phyloP scores from a whole-genome alignment of 2,329 filamentous ascomycete genomes.

The Xylaria sp. region DNA sequence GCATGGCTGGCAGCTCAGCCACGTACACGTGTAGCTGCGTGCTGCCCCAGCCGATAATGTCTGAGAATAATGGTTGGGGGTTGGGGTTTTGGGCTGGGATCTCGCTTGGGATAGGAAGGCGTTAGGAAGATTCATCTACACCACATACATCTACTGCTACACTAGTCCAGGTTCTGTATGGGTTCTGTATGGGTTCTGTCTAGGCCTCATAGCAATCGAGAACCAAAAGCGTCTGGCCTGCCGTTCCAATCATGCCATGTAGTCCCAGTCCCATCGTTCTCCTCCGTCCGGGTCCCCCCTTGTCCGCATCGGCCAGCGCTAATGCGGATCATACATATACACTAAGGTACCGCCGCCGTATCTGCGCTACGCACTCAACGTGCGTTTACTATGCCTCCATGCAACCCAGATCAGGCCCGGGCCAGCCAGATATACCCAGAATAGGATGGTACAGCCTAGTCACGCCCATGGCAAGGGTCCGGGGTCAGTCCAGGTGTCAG shows the following conservation, averaged over 20 bases:
- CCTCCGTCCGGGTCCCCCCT: constrained; percentile 10
- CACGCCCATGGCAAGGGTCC: too few species aligned
- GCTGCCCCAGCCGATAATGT: neutral
- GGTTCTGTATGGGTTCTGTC: too few species aligned
- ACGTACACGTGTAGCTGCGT: constrained; percentile 1
- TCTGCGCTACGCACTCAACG: too few species aligned
- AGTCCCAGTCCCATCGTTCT: constrained; percentile 11
- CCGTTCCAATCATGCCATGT: constrained; percentile 10
- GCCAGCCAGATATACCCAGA: too few species aligned
- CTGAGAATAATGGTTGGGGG: constrained; percentile 22
- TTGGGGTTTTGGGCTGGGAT: too few species aligned
- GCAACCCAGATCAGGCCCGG: too few species aligned
- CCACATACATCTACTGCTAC: too few species aligned
- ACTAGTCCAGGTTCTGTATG: too few species aligned
- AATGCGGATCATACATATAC: constrained; percentile 20
- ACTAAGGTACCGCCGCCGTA: too few species aligned
- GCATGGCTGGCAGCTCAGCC: constrained; percentile 6
- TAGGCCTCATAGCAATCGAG: neutral
- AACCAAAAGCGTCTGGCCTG: neutral
- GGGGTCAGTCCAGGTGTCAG: neutral
- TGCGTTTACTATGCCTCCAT: too few species aligned
- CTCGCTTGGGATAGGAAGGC: too few species aligned
- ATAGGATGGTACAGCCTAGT: too few species aligned
- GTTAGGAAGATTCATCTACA: neutral
- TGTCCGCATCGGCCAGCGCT: constrained; percentile 6